These are phyloP conservation scores for Kwoniella sp. DNA, from an alignment of 768 basidiomycete genomes.

Conservation along the genomic window DNA sequence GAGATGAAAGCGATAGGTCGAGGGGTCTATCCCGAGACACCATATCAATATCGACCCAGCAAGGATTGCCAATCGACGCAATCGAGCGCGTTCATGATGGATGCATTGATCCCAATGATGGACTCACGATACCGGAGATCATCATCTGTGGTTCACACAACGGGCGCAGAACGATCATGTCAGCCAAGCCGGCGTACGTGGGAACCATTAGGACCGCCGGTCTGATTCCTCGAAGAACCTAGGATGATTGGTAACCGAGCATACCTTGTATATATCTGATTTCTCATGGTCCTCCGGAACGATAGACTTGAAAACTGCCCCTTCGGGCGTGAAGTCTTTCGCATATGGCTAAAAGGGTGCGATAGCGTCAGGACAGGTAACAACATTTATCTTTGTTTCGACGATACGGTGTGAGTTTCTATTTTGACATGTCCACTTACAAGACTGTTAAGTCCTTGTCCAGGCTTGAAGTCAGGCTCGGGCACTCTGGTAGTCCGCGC, in stretches of 20 bases:
- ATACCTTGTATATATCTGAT: slow-evolving; percentile 24
- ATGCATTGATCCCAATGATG: no score
- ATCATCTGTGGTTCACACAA: slow-evolving; percentile 20
- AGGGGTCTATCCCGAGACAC: slow-evolving; percentile 23
- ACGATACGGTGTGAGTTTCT: no score
- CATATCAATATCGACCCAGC: no score
- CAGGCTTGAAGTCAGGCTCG: slow-evolving; percentile 26
- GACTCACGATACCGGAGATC: slow-evolving; percentile 30
- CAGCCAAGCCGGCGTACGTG: background rate
- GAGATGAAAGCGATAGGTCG: slow-evolving; percentile 31
- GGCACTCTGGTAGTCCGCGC: slow-evolving; percentile 19
- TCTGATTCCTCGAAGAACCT: no score
- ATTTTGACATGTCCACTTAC: no score
- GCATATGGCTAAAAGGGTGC: slow-evolving; percentile 20
- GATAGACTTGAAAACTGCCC: slow-evolving; percentile 19
- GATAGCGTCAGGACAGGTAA: no score
- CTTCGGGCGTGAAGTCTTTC: slow-evolving; percentile 10
- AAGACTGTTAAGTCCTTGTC: slow-evolving; percentile 26
- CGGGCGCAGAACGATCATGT: background rate
- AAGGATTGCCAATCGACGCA: no score
- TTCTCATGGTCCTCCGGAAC: slow-evolving; percentile 20
- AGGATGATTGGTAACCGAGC: background rate
- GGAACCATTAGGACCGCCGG: no score
- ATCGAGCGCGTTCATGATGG: no score
- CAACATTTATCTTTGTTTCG: no score